Evolutionary conservation across 2,329 filamentous ascomycete genomes (phyloP).

Genomic region (Curvularia eragrostidis): DNA sequence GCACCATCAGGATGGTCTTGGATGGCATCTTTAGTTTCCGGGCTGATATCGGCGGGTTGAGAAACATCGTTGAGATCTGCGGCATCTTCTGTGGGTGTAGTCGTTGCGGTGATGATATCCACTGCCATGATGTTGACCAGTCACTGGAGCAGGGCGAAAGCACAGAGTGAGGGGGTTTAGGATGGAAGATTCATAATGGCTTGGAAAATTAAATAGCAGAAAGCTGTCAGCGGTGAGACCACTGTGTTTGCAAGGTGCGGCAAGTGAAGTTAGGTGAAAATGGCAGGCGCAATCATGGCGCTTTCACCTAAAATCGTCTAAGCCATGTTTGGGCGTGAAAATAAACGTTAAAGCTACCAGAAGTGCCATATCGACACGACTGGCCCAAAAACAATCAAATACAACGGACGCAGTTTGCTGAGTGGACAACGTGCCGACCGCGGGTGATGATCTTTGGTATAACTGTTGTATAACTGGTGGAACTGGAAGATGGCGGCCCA

Average conservation of each 20-base stretch:
- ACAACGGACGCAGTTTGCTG: neutral
- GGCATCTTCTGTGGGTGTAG: neutral
- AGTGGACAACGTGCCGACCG: neutral
- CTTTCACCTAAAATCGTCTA: neutral
- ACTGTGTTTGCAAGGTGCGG: slow-evolving; percentile 4
- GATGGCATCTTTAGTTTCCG: neutral
- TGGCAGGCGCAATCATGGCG: slow-evolving; percentile 4
- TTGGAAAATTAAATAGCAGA: too few relatives aligned
- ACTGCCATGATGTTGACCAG: neutral
- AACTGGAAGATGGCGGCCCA: too few relatives aligned
- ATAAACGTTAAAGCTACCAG: too few relatives aligned
- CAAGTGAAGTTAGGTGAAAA: slow-evolving; percentile 9
- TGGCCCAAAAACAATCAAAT: neutral
- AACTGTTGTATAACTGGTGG: too few relatives aligned
- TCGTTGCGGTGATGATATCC: slow-evolving; percentile 9
- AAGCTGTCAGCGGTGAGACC: neutral
- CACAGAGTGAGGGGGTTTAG: neutral
- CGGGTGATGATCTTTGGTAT: neutral
- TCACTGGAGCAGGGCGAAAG: neutral
- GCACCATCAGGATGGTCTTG: slow-evolving; percentile 38
- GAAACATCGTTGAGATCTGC: neutral
- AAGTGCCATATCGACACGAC: neutral
- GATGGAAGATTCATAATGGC: too few relatives aligned
- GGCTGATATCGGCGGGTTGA: neutral
- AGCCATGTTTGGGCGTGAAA: neutral